These are phyloP conservation scores for Rhizoclosmatium hyalinum DNA, from an alignment of 371 early-diverging fungal genomes.

Conservation along the genomic window DNA sequence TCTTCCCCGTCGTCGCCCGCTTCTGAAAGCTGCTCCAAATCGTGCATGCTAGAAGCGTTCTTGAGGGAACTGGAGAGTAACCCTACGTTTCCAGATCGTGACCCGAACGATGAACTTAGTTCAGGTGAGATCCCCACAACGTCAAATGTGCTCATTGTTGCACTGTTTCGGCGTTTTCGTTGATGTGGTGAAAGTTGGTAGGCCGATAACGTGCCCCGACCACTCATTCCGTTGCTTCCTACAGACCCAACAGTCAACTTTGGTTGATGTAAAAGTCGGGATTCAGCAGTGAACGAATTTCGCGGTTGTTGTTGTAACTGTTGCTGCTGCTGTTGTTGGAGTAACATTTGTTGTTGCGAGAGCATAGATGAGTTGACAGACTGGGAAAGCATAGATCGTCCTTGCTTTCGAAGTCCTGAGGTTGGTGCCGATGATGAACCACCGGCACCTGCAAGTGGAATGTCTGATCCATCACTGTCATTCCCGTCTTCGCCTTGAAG, in stretches of 20 bases:
- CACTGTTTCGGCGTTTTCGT: slow-evolving; percentile 22
- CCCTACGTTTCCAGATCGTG: neutral
- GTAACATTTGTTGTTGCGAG: neutral
- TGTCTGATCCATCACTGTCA: neutral
- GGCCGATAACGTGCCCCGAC: neutral
- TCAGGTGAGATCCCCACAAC: neutral
- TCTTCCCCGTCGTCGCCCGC: neutral
- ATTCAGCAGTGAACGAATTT: slow-evolving; percentile 10
- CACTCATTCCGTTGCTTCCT: slow-evolving; percentile 10
- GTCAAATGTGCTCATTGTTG: neutral
- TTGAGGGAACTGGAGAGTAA: slow-evolving; percentile 12
- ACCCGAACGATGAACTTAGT: neutral
- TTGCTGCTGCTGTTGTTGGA: slow-evolving; percentile 4
- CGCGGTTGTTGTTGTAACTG: neutral
- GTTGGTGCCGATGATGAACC: neutral
- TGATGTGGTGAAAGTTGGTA: slow-evolving; percentile 3
- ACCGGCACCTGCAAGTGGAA: neutral
- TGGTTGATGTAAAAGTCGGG: slow-evolving; percentile 22
- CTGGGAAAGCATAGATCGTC: neutral
- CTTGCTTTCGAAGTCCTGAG: neutral
- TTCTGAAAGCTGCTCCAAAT: neutral
- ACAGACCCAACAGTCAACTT: slow-evolving; percentile 12
- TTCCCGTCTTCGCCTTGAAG: neutral
- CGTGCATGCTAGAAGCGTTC: slow-evolving; percentile 1
- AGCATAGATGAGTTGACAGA: neutral